Evolutionary conservation across 805 yeast species (phyloP).

Genomic region (Nakazawaea ishiwadae): DNA sequence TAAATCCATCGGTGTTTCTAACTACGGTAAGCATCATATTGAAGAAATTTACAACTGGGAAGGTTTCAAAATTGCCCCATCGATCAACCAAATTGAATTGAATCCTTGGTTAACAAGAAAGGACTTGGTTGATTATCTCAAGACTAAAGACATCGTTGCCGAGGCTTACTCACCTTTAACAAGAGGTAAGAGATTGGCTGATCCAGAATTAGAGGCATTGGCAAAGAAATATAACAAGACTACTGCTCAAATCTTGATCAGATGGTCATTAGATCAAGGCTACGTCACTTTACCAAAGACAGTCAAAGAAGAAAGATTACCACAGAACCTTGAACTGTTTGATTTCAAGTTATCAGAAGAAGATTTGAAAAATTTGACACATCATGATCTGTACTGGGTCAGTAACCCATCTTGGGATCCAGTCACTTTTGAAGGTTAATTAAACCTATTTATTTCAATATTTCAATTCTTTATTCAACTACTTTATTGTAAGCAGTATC

Average conservation of each 20-base stretch:
- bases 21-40: conserved; percentile 55
- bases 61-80: conserved; percentile 38
- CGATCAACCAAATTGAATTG: conserved; percentile 47
- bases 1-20: conserved; percentile 58
- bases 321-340: conserved; percentile 36
- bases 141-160: conserved; percentile 39
- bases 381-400: conserved; percentile 31
- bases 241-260: conserved; percentile 56
- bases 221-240: conserved; percentile 44
- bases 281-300: conserved; percentile 39
- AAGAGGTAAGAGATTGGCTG: conserved; percentile 42
- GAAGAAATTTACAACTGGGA: conserved; percentile 46
- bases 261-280: conserved; percentile 68
- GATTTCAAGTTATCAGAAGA: conserved; percentile 36
- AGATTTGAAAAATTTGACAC: conserved; percentile 31
- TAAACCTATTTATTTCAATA: background rate
- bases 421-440: conserved; percentile 4
- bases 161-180: conserved; percentile 70
- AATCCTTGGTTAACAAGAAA: conserved; percentile 46
- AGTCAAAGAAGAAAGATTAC: conserved; percentile 28
- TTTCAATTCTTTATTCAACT: too few relatives aligned
- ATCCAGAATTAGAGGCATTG: conserved; percentile 36
- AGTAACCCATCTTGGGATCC: conserved; percentile 33
- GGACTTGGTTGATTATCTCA: conserved; percentile 40
- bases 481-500: too few relatives aligned